Percentiles rank a stretch among this genome's conserved stretches.
These are phyloP conservation scores for Hortiboletus campestris DNA, from an alignment of 768 basidiomycete genomes.

Conservation along the genomic window DNA sequence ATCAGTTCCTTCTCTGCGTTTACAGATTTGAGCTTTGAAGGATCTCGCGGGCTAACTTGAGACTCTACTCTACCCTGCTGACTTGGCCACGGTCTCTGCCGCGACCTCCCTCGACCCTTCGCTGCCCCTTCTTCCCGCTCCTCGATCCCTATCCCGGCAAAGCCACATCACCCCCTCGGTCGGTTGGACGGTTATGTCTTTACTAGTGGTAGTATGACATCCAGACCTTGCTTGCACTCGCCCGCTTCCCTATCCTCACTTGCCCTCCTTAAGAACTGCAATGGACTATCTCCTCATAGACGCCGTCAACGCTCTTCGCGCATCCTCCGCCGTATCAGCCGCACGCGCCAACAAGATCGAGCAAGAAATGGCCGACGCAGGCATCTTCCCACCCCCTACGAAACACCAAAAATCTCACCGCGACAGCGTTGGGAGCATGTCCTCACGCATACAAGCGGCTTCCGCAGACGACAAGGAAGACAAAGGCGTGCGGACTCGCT, in stretches of 20 bases:
- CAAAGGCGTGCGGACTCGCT: conserved; percentile 60
- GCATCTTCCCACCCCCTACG: conserved; percentile 56
- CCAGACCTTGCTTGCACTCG: conserved; percentile 22
- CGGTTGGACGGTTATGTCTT: no score
- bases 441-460: conserved; percentile 11
- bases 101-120: no score
- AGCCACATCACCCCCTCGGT: no score
- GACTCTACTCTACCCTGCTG: no score
- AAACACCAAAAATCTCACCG: conserved; percentile 33
- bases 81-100: no score
- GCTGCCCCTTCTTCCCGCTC: no score
- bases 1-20: no score
- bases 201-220: neutral
- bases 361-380: conserved; percentile 75
- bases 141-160: no score
- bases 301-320: conserved; percentile 70
- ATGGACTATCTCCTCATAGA: conserved; percentile 89
- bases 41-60: no score
- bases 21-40: no score
- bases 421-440: conserved; percentile 36
- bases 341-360: conserved; percentile 64
- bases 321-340: conserved; percentile 71
- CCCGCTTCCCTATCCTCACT: conserved; percentile 26
- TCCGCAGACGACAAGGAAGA: conserved; percentile 62
- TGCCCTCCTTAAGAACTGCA: conserved; percentile 52